Evolutionary conservation across 768 basidiomycete species (phyloP).

Genomic region (Tylopilus subfusipes): DNA sequence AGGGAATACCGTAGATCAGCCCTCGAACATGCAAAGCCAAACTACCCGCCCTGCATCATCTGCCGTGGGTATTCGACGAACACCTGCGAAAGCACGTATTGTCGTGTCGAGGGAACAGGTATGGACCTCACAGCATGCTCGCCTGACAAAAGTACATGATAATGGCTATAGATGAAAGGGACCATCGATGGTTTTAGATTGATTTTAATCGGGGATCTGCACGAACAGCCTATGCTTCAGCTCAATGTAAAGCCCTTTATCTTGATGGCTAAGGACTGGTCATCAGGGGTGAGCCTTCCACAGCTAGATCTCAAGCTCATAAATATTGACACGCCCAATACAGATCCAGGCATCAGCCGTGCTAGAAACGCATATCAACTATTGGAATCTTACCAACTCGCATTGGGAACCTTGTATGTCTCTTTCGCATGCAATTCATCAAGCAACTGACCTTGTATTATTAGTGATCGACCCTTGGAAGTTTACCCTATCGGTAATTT

Average conservation of each 20-base stretch:
- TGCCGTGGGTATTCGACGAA: slow-evolving; percentile 4
- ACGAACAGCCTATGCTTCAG: slow-evolving; percentile 93
- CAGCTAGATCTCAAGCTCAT: not conserved
- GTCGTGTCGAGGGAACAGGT: slow-evolving; percentile 84
- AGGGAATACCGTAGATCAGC: slow-evolving; percentile 15
- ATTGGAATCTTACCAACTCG: slow-evolving; percentile 96
- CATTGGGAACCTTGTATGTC: slow-evolving; percentile 92
- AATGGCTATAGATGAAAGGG: slow-evolving; percentile 61
- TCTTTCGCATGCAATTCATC: not conserved
- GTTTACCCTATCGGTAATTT: slow-evolving; percentile 63
- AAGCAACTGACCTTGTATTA: slow-evolving; percentile 8
- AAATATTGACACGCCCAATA: slow-evolving; percentile 1
- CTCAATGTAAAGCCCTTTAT: slow-evolving; percentile 82
- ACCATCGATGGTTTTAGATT: slow-evolving; percentile 90
- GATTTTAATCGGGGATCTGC: slow-evolving; percentile 89
- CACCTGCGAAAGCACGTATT: slow-evolving; percentile 40
- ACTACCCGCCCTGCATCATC: slow-evolving; percentile 3
- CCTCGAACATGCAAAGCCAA: slow-evolving; percentile 7
- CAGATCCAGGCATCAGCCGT: slow-evolving; percentile 84
- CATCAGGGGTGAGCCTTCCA: slow-evolving; percentile 62
- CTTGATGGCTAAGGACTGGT: slow-evolving; percentile 88
- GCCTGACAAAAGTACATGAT: slow-evolving; percentile 1
- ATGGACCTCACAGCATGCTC: slow-evolving; percentile 11
- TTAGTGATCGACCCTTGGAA: slow-evolving; percentile 96
- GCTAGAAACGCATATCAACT: slow-evolving; percentile 79